Conservation (phyloP, 2,329 filamentous ascomycete genomes). For the Alternaria consortialis region DNA sequence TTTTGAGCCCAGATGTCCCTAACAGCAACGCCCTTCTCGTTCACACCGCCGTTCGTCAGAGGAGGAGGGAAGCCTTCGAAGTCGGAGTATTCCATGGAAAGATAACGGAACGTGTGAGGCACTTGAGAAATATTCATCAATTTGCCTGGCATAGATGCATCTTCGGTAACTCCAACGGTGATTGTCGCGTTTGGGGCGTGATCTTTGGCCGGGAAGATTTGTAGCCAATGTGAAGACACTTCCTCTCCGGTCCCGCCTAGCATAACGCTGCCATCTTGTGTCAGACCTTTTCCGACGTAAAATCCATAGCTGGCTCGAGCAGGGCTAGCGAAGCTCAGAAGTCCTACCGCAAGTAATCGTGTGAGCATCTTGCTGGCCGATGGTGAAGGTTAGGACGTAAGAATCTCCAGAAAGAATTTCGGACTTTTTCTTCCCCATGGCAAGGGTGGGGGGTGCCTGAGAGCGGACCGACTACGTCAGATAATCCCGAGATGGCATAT, state of each 20-base stretch:
- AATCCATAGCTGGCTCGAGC: conserved; percentile 58
- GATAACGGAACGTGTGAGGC: conserved; percentile 45
- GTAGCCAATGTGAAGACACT: conserved; percentile 59
- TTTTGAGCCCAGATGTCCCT: conserved; percentile 56
- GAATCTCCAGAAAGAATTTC: neutral
- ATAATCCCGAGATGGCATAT: neutral
- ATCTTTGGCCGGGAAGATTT: conserved; percentile 56
- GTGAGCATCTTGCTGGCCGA: conserved; percentile 12
- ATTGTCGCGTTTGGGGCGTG: conserved; percentile 55
- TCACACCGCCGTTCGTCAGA: conserved; percentile 57
- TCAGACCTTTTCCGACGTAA: conserved; percentile 59
- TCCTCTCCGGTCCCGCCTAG: conserved; percentile 60
- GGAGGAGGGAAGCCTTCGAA: conserved; percentile 57
- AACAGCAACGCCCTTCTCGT: conserved; percentile 54
- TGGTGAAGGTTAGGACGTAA: neutral
- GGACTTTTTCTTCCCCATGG: neutral
- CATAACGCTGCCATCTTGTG: conserved; percentile 54
- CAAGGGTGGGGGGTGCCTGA: conserved; percentile 3
- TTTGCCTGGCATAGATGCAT: conserved; percentile 50
- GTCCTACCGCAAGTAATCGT: conserved; percentile 6
- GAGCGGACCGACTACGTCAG: conserved; percentile 9
- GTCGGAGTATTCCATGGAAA: conserved; percentile 52
- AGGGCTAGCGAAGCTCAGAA: conserved; percentile 20
- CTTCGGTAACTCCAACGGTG: conserved; percentile 54
- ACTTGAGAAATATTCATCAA: conserved; percentile 48